Evolutionary conservation across 2,329 filamentous ascomycete genomes (phyloP), one percentile per base, ranked within the genome.

Genomic region (Calcarisporium arbuscula): DNA sequence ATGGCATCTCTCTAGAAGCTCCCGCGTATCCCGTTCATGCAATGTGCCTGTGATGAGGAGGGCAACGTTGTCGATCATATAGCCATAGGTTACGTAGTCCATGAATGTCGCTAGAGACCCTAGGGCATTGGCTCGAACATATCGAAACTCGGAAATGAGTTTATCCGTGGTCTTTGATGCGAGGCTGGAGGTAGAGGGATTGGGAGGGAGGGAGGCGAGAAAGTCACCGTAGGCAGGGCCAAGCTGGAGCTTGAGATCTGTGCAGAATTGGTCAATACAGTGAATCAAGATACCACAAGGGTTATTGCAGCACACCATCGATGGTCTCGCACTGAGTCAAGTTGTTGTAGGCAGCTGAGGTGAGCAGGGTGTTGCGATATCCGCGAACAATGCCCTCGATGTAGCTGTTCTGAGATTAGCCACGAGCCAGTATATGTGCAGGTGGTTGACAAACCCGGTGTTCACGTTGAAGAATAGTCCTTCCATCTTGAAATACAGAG

Each of bases 51-150:
- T 98, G 62, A 98, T 98, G 53, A 98, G 79, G 26, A 98, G 81
- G 25, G 94, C 92, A 34, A 98, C 88, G 53, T 98, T 98, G 67
- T 98, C 92, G 63, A 98, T 98, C 92, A 98, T 98, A 72, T 98
- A 98, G 43, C 89, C 90, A 60, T 98, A 98, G 2, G 92, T 98
- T 42, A 98, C 71, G 63, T 95, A 98, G 62, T 96, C 88, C 77
- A 98, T 88, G 62, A 98, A 98, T 57, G 86, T 88, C 43, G 89
- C 82, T 23, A 95, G 78, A 1, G 88, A 86, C 12, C 92, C 92
- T 3, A 86, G 86, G 19, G 90, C 85, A 57, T 98, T 95, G 43
- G 89, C 88, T 49, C 94, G 86, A 29, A 98, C 74, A 61, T 98
- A 98, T 56, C 88, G 82, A 62, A 98, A 98, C 62, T 98, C 92